Percentiles rank a stretch among this genome's conserved stretches.
These are phyloP conservation scores for Cladobotryum mycophilum DNA, from an alignment of 2,329 filamentous ascomycete genomes.

Conservation along the genomic window DNA sequence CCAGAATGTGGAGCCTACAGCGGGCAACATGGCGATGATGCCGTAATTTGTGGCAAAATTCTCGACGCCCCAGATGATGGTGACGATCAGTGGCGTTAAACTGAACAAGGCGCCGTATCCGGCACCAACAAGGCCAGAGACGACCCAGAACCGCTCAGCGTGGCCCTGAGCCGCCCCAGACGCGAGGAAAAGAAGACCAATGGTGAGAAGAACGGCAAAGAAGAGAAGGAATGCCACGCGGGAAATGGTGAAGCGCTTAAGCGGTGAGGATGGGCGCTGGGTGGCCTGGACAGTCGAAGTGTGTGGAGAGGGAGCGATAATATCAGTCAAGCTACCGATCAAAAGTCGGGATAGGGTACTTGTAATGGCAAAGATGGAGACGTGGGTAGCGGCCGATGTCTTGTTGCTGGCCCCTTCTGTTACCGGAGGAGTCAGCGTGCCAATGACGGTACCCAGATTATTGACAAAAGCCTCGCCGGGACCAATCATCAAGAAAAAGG, in stretches of 20 bases:
- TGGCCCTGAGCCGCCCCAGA: slow-evolving; percentile 69
- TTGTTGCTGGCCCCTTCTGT: slow-evolving; percentile 34
- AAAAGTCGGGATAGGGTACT: slow-evolving; percentile 87
- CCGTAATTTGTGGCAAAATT: slow-evolving; percentile 99
- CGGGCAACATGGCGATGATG: slow-evolving; percentile 87
- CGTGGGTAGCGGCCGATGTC: slow-evolving; percentile 74
- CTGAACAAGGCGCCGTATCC: slow-evolving; percentile 92
- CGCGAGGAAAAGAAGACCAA: slow-evolving; percentile 72
- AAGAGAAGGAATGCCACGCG: slow-evolving; percentile 73
- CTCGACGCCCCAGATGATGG: slow-evolving; percentile 97
- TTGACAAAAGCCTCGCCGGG: slow-evolving; percentile 98
- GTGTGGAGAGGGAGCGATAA: slow-evolving; percentile 66
- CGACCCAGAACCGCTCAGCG: slow-evolving; percentile 74
- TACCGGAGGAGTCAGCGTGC: slow-evolving; percentile 65
- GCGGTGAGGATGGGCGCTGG: slow-evolving; percentile 18
- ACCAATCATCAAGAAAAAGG: slow-evolving; percentile 88
- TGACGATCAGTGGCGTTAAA: slow-evolving; percentile 83
- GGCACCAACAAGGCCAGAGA: slow-evolving; percentile 77
- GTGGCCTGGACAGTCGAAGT: slow-evolving; percentile 48
- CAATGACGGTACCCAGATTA: slow-evolving; percentile 89
- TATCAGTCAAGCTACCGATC: slow-evolving; percentile 81
- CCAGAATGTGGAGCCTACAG: slow-evolving; percentile 83
- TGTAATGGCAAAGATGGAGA: slow-evolving; percentile 84
- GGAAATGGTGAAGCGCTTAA: slow-evolving; percentile 55
- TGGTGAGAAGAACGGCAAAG: slow-evolving; percentile 65